Base-by-base conservation (phyloP, 192 early-diverging fungal species). In the Kickxella alabastrina region DNA sequence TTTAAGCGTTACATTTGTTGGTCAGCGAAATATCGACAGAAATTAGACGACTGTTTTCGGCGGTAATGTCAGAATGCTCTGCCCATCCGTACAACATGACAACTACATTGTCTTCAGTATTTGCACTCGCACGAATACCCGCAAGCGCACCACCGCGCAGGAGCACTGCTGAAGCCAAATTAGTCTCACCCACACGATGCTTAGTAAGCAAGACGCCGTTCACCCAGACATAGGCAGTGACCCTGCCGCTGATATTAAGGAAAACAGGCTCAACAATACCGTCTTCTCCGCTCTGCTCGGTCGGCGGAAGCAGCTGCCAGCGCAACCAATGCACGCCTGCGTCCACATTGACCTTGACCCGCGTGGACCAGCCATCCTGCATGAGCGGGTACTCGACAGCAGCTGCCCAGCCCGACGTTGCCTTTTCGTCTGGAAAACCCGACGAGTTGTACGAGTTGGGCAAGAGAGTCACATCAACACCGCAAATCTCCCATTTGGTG, bases 351-450 rank as follows among this genome's bases (percentile, higher is more conserved):
- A 66, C 49, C 25, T 59, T 59, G 36, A 54, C 17, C 24, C 29
- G 38, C 10, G 56, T 69, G 12, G 65, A 68, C 74, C 51, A 67
- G 48, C 54, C 65, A 32, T 49, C 43, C 36, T 25, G 28, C 34
- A 34, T 76, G 58, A 49, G 65, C 59, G 38, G 54, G 4, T 32
- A 65, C 59, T 62, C 52, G 4, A 72, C 50, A 22, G 56, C 54
- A 7, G 54, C 41, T 2, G 42, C 26, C 83, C 82, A 86, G 3
- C 69, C 78, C 1, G 45, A 46, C 15, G 61, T 38, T 7, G 38
- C 37, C n/a, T 54, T 26, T 46, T 90, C 86, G 57, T 88, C 87
- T 0, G 89, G 89, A 53, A 92, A 79, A 0, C 92, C 92, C 10
- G 82, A 82, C 1, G 80, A 74, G n/a, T 64, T 79, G 70, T 78